These are phyloP conservation scores for Austroboletus festivus DNA, from an alignment of 768 basidiomycete genomes.

Conservation along the genomic window DNA sequence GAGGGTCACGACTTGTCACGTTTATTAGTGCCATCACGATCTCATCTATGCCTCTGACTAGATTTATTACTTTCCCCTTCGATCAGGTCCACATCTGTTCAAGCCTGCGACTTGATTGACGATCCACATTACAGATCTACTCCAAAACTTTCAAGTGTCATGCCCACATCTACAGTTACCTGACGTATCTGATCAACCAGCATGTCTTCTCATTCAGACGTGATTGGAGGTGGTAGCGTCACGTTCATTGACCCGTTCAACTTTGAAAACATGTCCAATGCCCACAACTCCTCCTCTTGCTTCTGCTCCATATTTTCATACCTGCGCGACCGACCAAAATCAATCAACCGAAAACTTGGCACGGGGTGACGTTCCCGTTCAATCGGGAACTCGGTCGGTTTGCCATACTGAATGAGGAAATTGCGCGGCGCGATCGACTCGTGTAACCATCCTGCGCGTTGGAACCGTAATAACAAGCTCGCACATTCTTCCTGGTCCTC, in stretches of 20 bases:
- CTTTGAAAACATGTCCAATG: slow-evolving; percentile 3
- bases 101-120: no score
- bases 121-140: no score
- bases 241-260: neutral
- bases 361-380: slow-evolving; percentile 4
- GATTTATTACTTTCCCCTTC: no score
- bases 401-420: slow-evolving; percentile 42
- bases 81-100: no score
- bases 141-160: no score
- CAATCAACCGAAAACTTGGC: slow-evolving; percentile 47
- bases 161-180: no score
- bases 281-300: slow-evolving; percentile 1
- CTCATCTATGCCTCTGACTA: no score
- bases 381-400: slow-evolving; percentile 30
- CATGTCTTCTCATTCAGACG: no score
- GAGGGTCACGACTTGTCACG: no score
- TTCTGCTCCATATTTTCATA: neutral
- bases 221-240: no score
- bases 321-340: slow-evolving; percentile 42
- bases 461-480: slow-evolving; percentile 41
- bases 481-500: slow-evolving; percentile 43
- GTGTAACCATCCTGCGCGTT: slow-evolving; percentile 38
- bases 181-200: no score
- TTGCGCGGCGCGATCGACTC: slow-evolving; percentile 43
- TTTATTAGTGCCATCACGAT: no score